phyloP scores from a whole-genome alignment of 768 basidiomycete genomes.

The Suillus weaverae region DNA sequence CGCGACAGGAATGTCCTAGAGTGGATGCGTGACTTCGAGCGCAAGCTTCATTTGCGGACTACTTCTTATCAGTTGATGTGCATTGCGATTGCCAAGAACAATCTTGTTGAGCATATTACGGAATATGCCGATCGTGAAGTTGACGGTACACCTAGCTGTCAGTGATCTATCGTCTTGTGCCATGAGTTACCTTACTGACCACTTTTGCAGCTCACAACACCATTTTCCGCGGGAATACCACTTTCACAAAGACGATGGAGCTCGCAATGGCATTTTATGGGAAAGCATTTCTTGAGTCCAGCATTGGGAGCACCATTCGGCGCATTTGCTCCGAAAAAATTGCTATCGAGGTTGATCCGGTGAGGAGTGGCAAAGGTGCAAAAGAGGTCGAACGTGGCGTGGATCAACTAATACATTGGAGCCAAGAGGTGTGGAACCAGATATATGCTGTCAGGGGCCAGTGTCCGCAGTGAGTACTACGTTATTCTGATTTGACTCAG shows the following conservation, averaged over 20 bases:
- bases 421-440: conserved; percentile 75
- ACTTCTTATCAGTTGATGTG: conserved; percentile 61
- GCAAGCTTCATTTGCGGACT: conserved; percentile 63
- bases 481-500: conserved; percentile 12
- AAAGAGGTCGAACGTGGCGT: conserved; percentile 69
- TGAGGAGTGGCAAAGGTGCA: conserved; percentile 56
- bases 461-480: conserved; percentile 67
- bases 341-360: conserved; percentile 80
- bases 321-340: conserved; percentile 71
- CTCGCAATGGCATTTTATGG: conserved; percentile 81
- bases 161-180: conserved; percentile 23
- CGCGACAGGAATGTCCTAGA: conserved; percentile 70
- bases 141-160: conserved; percentile 65
- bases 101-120: conserved; percentile 66
- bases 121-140: conserved; percentile 72
- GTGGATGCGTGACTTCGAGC: conserved; percentile 73
- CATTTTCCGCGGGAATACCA: conserved; percentile 68
- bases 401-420: conserved; percentile 74
- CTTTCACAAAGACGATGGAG: conserved; percentile 74
- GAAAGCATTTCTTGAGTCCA: conserved; percentile 75
- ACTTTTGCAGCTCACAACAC: conserved; percentile 64
- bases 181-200: background rate
- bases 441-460: conserved; percentile 73
- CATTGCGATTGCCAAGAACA: conserved; percentile 67
- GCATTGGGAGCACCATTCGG: conserved; percentile 70